These are phyloP conservation scores for Monilinia aucupariae DNA, from an alignment of 2,329 filamentous ascomycete species.

Conservation along the genomic window DNA sequence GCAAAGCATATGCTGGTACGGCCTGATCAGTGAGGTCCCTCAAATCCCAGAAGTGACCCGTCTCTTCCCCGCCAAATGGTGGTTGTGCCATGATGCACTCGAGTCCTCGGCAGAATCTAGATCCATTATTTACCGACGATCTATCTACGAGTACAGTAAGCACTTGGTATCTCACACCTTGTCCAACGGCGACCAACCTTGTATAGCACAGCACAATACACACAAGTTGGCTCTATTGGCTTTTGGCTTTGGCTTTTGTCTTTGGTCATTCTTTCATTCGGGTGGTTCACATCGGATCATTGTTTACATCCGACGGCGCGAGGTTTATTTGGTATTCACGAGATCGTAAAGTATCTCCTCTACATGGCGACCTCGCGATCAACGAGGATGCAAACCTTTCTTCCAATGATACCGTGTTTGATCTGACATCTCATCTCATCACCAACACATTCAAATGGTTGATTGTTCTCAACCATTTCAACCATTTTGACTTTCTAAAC, in stretches of 20 bases:
- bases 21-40: neutral
- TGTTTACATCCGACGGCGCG: neutral
- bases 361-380: conserved; percentile 7
- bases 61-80: neutral
- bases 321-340: neutral
- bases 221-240: no score
- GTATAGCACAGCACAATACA: neutral
- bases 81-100: neutral
- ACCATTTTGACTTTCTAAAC: neutral
- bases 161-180: neutral
- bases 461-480: neutral
- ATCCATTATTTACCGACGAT: no score
- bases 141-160: no score
- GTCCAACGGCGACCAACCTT: neutral
- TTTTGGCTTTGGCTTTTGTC: neutral
- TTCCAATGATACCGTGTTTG: neutral
- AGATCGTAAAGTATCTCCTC: neutral
- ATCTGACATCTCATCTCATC: neutral
- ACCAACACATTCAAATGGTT: neutral
- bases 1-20: no score
- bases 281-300: conserved; percentile 1
- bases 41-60: neutral
- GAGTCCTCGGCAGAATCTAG: no score
- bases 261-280: no score
- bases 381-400: neutral